These are phyloP conservation scores for Centaurea solstitialis DNA, from an alignment of 129 eudicot species.

Conservation along the genomic window DNA sequence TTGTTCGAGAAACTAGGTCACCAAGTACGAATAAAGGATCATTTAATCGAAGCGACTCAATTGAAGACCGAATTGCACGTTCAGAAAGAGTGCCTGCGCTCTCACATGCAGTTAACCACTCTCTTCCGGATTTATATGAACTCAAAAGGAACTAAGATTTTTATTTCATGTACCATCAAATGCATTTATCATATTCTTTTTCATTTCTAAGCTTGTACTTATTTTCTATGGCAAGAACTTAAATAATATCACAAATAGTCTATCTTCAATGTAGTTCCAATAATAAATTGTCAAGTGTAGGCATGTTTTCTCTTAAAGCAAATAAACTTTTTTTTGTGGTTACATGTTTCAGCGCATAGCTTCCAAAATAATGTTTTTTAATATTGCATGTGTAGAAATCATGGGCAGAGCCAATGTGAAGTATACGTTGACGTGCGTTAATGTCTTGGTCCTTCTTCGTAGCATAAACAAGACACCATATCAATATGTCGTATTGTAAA, in stretches of 20 bases:
- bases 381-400: too few relatives aligned
- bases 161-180: neutral
- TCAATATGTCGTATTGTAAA: too few relatives aligned
- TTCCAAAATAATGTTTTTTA: neutral
- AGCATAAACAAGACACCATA: too few relatives aligned
- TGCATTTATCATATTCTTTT: neutral
- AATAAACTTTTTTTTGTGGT: neutral
- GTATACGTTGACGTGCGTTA: too few relatives aligned
- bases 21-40: constrained; percentile 14
- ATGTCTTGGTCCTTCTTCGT: too few relatives aligned
- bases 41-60: neutral
- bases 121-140: constrained; percentile 14
- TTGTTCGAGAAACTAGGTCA: constrained; percentile 24
- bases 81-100: neutral
- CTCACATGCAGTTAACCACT: constrained; percentile 17
- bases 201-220: neutral
- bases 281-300: neutral
- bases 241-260: neutral
- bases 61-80: constrained; percentile 3
- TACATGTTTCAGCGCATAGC: neutral
- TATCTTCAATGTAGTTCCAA: neutral
- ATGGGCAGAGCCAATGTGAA: too few relatives aligned
- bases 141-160: constrained; percentile 15
- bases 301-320: neutral
- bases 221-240: neutral